Base-by-base conservation (phyloP, 202 grass and related monocot genomes). In the Zizania palustris region DNA sequence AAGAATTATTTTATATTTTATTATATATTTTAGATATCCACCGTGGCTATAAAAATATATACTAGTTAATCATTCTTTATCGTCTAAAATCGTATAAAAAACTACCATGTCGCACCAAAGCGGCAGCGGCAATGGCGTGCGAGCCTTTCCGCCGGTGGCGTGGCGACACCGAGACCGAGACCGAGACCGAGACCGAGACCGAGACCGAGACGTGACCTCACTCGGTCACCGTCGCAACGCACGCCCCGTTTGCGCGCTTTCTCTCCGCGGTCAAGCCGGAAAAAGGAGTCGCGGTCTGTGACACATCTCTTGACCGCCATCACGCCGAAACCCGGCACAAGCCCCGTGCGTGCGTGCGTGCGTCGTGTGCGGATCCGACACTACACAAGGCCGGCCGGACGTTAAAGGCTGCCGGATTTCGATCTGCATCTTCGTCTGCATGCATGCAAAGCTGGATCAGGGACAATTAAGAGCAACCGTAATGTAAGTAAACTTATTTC, bases 241-340 rank as follows among this genome's bases (percentile, higher is more conserved):
- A 16, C 14, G 60, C n/a, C 60, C 3, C 15, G 1, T 41, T 18
- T 38, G 16, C 36, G n/a, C 7, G 4, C 18, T 9, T 44, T 44
- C 63, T 67, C n/a, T 63, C n/a, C 64, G 64, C 5, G 5, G 64
- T 67, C 64, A 45, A 67, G 41, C 14, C n/a, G 18, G 40, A 6
- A 8, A 36, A 28, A 45, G 13, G n/a, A 12, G 64, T 45, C 18
- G n/a, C 39, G 11, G 20, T 11, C 43, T 19, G 14, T 0, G 63
- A 22, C 6, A 54, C 14, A n/a, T 18, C 42, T 20, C n/a, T 65
- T 65, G 63, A 45, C 40, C 63, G 19, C 11, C 10, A 66, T 19
- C 39, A 11, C 10, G 2, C 28, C 28, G 28, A 28, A 28, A 28
- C 28, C 2, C 28, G 28, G 28, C 28, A 28, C 28, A 2, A 2